phyloP scores from a whole-genome alignment of 495 filamentous ascomycete species.

The Bacidia rubella region DNA sequence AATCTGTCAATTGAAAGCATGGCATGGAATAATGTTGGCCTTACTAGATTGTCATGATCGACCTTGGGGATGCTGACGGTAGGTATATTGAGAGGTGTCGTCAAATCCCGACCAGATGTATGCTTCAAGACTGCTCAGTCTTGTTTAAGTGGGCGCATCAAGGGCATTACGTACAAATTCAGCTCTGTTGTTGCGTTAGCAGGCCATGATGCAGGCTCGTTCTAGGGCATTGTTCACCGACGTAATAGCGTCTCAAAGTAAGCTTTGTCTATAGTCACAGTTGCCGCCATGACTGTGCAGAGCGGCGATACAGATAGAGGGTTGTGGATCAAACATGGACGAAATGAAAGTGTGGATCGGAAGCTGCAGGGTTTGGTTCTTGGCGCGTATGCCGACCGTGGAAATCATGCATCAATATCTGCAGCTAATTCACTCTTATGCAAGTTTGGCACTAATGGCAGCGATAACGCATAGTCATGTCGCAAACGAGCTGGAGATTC shows the following conservation, averaged over 20 bases:
- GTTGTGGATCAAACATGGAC: not conserved
- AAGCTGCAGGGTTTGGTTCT: not conserved
- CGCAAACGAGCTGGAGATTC: no score
- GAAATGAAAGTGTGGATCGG: not conserved
- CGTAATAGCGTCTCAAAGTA: conserved; percentile 41
- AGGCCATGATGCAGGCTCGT: not conserved
- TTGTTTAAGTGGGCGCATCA: not conserved
- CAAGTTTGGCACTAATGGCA: no score
- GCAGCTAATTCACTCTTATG: no score
- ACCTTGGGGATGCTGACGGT: conserved; percentile 39
- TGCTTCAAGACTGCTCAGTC: conserved; percentile 23
- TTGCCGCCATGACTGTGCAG: conserved; percentile 20
- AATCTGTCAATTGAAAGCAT: conserved; percentile 2
- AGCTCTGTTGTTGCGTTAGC: conserved; percentile 19
- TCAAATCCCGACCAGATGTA: conserved; percentile 24
- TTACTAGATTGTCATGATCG: conserved; percentile 43
- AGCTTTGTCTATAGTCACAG: conserved; percentile 37
- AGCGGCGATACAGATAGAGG: not conserved
- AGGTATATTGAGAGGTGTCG: conserved; percentile 22
- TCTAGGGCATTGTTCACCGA: conserved; percentile 23
- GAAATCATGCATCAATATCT: not conserved
- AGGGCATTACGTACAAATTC: conserved; percentile 25
- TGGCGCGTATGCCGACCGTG: not conserved
- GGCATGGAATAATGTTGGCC: conserved; percentile 13
- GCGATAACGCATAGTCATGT: no score